These are phyloP conservation scores for Diaporthe amygdali DNA, from an alignment of 2,329 filamentous ascomycete genomes.

Conservation along the genomic window DNA sequence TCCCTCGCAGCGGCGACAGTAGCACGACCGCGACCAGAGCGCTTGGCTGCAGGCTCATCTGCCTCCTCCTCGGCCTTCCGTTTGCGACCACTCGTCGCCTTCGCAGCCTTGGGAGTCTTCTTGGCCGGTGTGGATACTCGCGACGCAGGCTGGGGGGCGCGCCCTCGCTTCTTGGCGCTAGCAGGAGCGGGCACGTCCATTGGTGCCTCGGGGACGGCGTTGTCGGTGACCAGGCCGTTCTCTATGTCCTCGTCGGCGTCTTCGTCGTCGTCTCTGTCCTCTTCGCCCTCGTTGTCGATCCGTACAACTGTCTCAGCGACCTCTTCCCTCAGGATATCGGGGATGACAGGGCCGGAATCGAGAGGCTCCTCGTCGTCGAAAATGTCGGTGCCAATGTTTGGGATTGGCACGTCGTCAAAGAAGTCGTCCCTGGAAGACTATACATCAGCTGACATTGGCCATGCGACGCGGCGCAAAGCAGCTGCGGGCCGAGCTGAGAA, in stretches of 20 bases:
- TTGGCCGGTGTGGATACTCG: conserved; percentile 25
- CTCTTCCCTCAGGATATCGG: conserved; percentile 8
- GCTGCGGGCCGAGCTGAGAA: background rate
- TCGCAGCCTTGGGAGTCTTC: conserved; percentile 24
- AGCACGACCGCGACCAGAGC: conserved; percentile 21
- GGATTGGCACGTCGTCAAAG: conserved; percentile 12
- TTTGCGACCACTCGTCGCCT: conserved; percentile 17
- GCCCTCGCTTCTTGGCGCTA: conserved; percentile 30
- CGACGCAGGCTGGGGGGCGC: conserved; percentile 25
- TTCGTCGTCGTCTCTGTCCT: background rate
- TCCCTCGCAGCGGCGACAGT: conserved; percentile 23
- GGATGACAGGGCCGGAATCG: conserved; percentile 9
- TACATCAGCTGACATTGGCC: background rate
- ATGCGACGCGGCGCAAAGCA: background rate
- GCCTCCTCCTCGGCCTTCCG: conserved; percentile 14
- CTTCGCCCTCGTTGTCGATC: background rate
- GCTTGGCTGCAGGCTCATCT: conserved; percentile 16
- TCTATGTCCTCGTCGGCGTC: background rate
- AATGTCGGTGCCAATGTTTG: conserved; percentile 19
- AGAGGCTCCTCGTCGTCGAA: conserved; percentile 18
- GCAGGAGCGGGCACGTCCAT: conserved; percentile 25
- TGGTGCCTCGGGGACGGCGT: conserved; percentile 3
- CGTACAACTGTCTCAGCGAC: conserved; percentile 1
- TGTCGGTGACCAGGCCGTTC: background rate
- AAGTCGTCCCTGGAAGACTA: background rate